These are phyloP conservation scores for Macadamia integrifolia DNA, from an alignment of 164 flowering plant species.

Conservation along the genomic window DNA sequence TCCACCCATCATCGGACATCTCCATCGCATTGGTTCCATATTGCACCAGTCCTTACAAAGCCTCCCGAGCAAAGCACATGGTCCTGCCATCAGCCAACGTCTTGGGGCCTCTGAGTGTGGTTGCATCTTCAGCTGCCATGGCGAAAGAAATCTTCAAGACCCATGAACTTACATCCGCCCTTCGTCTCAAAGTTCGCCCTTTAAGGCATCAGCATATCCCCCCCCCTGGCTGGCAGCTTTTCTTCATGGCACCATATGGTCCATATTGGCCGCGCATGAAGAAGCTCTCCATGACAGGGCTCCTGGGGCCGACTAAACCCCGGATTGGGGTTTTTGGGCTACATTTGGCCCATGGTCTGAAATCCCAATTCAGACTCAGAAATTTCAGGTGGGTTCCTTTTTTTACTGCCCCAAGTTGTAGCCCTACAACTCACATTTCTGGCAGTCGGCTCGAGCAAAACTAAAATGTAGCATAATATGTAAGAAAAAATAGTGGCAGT, in stretches of 20 bases:
- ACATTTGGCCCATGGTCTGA: too few species aligned
- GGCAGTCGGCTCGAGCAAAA: too few species aligned
- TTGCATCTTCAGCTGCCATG: constrained; percentile 34
- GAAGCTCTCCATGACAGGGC: not conserved
- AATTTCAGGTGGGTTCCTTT: too few species aligned
- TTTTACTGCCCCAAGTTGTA: too few species aligned
- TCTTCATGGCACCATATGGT: not conserved
- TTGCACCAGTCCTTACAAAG: constrained; percentile 38
- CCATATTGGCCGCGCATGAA: not conserved
- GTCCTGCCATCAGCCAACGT: constrained; percentile 30
- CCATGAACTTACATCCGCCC: not conserved
- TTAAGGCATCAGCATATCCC: not conserved
- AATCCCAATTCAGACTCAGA: too few species aligned
- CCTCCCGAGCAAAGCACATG: constrained; percentile 26
- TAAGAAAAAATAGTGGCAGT: too few species aligned
- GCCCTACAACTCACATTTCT: too few species aligned
- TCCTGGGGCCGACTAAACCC: not conserved
- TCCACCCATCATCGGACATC: constrained; percentile 44
- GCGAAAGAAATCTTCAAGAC: constrained; percentile 15
- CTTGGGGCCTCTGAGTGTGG: constrained; percentile 29
- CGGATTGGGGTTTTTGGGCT: too few species aligned
- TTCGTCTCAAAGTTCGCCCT: not conserved
- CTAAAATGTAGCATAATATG: too few species aligned
- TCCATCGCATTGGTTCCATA: constrained; percentile 32
- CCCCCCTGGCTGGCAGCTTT: not conserved